phyloP scores from a whole-genome alignment of 768 basidiomycete species.

The Amanita polypyramis region DNA sequence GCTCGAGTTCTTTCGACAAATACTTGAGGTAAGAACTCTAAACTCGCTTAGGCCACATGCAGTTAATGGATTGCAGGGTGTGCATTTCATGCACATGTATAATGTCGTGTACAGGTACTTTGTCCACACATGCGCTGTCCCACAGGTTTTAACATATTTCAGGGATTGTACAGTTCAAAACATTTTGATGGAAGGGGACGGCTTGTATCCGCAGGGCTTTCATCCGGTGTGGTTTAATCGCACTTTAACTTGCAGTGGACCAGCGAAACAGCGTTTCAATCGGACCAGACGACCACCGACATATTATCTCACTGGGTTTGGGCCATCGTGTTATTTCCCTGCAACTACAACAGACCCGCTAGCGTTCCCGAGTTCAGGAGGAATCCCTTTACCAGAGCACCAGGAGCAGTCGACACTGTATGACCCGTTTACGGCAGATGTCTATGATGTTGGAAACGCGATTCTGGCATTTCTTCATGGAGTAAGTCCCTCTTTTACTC shows the following conservation, averaged over 20 bases:
- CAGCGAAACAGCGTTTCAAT: conserved; percentile 4
- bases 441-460: conserved; percentile 33
- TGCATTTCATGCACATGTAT: conserved; percentile 24
- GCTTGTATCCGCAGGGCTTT: conserved; percentile 12
- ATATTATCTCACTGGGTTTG: conserved; percentile 23
- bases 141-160: background rate
- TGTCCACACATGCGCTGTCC: background rate
- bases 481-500: conserved; percentile 12
- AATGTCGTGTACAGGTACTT: conserved; percentile 20
- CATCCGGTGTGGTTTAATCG: conserved; percentile 12
- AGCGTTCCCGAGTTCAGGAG: conserved; percentile 12
- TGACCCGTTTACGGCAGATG: conserved; percentile 32
- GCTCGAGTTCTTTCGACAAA: conserved; percentile 19
- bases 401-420: conserved; percentile 29
- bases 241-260: conserved; percentile 12
- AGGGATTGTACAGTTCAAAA: conserved; percentile 22
- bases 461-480: conserved; percentile 21
- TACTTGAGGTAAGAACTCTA: conserved; percentile 14
- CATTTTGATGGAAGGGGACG: conserved; percentile 18
- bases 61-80: conserved; percentile 13
- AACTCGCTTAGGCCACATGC: background rate
- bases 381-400: background rate
- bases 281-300: conserved; percentile 16
- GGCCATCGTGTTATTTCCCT: conserved; percentile 17
- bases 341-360: conserved; percentile 15